phyloP scores from a whole-genome alignment of 495 filamentous ascomycete genomes.

The Jackrogersella multiformis region DNA sequence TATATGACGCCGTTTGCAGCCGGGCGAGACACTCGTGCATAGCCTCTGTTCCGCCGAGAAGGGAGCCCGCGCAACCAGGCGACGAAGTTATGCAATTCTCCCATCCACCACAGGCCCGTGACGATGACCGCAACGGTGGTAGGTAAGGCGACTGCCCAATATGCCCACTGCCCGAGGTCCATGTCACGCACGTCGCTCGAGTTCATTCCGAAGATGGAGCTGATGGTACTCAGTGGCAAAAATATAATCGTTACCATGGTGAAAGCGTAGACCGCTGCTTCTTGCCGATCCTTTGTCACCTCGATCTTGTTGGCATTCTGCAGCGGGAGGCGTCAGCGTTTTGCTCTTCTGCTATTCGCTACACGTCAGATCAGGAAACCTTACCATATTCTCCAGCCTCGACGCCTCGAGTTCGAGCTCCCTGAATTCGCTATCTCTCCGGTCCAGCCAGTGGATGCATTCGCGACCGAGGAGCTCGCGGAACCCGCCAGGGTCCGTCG shows the following conservation, averaged over 20 bases:
- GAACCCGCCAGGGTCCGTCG: conserved; percentile 43
- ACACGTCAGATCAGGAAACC: conserved; percentile 6
- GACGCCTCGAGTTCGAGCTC: conserved; percentile 35
- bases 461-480: conserved; percentile 45
- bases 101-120: conserved; percentile 49
- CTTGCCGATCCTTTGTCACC: conserved; percentile 54
- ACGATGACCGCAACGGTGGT: conserved; percentile 54
- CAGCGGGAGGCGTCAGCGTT: conserved; percentile 4
- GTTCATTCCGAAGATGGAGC: conserved; percentile 70
- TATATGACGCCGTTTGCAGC: conserved; percentile 42
- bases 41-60: conserved; percentile 21
- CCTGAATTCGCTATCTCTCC: conserved; percentile 26
- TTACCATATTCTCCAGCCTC: conserved; percentile 41
- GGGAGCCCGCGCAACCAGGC: conserved; percentile 30
- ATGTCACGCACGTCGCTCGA: conserved; percentile 61
- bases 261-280: conserved; percentile 63
- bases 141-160: conserved; percentile 60
- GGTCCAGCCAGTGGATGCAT: conserved; percentile 32
- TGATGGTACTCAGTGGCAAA: conserved; percentile 71
- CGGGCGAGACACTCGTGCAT: conserved; percentile 29
- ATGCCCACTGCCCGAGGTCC: conserved; percentile 56
- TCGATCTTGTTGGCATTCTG: conserved; percentile 50
- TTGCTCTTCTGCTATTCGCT: conserved; percentile 19
- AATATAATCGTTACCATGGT: conserved; percentile 74
- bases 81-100: conserved; percentile 42